phyloP scores from a whole-genome alignment of 2,329 filamentous ascomycete genomes.

The Xylariales sp. region DNA sequence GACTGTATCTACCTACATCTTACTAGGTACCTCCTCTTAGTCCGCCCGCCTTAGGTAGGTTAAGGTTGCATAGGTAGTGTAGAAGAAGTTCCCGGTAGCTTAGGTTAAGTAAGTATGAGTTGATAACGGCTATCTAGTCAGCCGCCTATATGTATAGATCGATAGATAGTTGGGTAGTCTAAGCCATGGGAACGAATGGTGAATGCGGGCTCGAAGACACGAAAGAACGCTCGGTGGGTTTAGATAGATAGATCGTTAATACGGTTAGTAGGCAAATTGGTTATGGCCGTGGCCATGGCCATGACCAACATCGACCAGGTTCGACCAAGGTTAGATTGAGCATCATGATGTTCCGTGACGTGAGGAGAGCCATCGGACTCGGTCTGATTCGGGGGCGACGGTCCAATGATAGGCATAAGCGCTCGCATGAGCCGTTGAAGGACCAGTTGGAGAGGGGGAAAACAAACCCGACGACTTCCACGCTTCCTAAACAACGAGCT shows the following conservation, averaged over 20 bases:
- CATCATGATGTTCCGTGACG: constrained; percentile 3
- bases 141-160: too few species aligned
- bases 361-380: constrained; percentile 9
- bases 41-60: too few species aligned
- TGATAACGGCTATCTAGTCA: background rate
- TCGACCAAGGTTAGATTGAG: background rate
- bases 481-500: constrained; percentile 17
- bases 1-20: background rate
- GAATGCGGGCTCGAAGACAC: too few species aligned
- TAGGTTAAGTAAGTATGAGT: background rate
- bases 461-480: background rate
- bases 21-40: background rate
- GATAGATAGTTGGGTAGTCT: too few species aligned
- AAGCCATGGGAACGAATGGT: too few species aligned
- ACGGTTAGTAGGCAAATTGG: background rate
- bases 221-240: too few species aligned
- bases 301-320: background rate
- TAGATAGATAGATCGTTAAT: too few species aligned
- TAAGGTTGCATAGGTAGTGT: too few species aligned
- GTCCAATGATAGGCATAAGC: constrained; percentile 18
- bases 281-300: background rate
- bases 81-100: background rate
- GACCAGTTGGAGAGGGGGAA: constrained; percentile 5
- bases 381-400: background rate
- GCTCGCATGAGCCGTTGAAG: constrained; percentile 22